Evolutionary conservation across 345 rosid species (phyloP), one percentile per base, ranked within the genome.

Genomic region (Anastatica hierochuntica): DNA sequence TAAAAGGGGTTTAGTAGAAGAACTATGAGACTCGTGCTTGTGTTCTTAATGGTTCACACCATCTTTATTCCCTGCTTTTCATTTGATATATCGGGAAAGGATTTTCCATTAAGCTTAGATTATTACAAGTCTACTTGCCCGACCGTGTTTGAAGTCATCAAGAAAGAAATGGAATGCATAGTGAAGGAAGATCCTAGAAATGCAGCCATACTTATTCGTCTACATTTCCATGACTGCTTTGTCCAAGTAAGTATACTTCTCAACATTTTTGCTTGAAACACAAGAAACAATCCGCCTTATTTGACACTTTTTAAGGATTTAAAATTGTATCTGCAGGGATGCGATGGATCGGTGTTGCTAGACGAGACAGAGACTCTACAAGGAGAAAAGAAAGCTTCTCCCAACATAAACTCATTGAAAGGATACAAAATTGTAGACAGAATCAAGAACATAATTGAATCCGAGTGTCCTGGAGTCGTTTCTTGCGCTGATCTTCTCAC

Each of bases 401-500:
- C 73, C 4, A 87, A 75, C 49, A 43, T 49, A 29, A 74, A 90
- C 54, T 74, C 95, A 5, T 39, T 90, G 8, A 54, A 52, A 53
- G 98, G 96, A 24, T 90, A 72, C 56, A 31, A 60, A 36, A 77
- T 84, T 50, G 61, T 90, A 24, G 98, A 90, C 31, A 75, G 72
- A 55, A 82, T 90, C 67, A 90, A 87, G 80, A 87, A 75, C 82
- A 79, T 79, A 67, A 56, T 90, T 5, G 98, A 90, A 71, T 87
- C 96, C 0, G 96, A 84, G 14, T 90, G 96, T 66, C 96, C 96
- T 8, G 98, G 80, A 57, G 72, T 80, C 5, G 89, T 87, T 45
- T 90, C 98, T 1, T 90, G 98, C 19, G 96, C 98, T 10, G 98
- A 90, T 76, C 56, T 87, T 50, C 88, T 90, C 60, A 82, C 98